Evolutionary conservation across 208 protist species (phyloP), one percentile per base, ranked within the genome.

Genomic region (Leishmania lainsoni): DNA sequence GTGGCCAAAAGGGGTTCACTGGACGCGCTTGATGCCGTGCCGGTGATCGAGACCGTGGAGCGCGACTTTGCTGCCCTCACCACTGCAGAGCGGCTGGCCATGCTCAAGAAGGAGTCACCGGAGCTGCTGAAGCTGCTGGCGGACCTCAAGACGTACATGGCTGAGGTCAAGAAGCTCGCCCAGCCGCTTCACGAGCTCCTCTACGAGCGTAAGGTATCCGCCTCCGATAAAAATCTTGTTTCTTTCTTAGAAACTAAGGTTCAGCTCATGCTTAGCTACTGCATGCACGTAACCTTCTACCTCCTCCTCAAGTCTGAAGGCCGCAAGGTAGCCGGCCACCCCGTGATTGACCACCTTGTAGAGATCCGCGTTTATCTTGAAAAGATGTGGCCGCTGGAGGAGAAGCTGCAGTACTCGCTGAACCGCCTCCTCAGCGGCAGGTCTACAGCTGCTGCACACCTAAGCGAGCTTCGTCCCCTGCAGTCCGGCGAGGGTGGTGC

Each of bases 371-470:
- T 97, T 8, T 98, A 98, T 77, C 79, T 99, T 68, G 96, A 99
- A 81, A 99, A 99, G 90, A 94, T 99, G 78, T 96, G 96, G 88
- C 96, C 97, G 39, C 85, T 99, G 26, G 98, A 99, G 85, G 91
- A 98, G 86, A 99, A 98, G 87, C 89, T 99, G 71, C 97, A 99
- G 87, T 99, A 99, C 87, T 97, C 98, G 68, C 86, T 99, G 63
- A 98, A 99, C 83, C 97, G 97, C 76, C 88, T 99, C 22, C 88
- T 99, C 68, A 96, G 93, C 65, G 93, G 93, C 59, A 94, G 96
- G 85, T 89, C 76, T 59, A 89, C 90, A 39, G 78, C 89, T 26
- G 91, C 91, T 3, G 93, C 91, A 17, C 88, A 91, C 78, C 59
- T 96, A 20, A 86, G 86, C 61, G 86, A 92, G 12, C 84, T 98